phyloP scores from a whole-genome alignment of 2,329 filamentous ascomycete species.

The Tolypocladium tundrense region DNA sequence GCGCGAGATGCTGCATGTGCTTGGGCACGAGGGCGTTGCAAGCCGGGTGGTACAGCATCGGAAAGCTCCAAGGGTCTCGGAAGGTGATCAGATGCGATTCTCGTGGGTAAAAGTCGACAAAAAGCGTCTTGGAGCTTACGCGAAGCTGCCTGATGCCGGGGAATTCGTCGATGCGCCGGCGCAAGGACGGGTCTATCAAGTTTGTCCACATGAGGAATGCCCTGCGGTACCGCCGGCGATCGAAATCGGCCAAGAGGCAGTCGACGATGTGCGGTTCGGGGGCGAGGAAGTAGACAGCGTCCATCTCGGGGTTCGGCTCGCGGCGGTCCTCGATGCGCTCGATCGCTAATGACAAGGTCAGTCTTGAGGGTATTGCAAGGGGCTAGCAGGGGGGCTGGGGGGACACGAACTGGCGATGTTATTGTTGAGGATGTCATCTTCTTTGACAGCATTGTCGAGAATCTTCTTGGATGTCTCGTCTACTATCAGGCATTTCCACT shows the following conservation, averaged over 20 bases:
- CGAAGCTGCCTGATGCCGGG: constrained; percentile 62
- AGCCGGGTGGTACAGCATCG: constrained; percentile 77
- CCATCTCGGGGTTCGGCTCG: constrained; percentile 76
- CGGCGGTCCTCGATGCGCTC: constrained; percentile 85
- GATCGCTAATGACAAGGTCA: constrained; percentile 55
- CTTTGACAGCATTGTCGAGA: constrained; percentile 80
- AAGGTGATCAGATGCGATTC: constrained; percentile 91
- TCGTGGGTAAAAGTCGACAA: constrained; percentile 80
- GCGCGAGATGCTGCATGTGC: constrained; percentile 76
- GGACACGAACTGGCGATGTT: constrained; percentile 76
- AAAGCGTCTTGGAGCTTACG: constrained; percentile 69
- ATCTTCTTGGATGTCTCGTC: constrained; percentile 77
- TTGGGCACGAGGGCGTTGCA: constrained; percentile 76
- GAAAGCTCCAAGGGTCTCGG: constrained; percentile 91
- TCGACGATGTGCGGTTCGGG: constrained; percentile 84
- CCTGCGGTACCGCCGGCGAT: constrained; percentile 69
- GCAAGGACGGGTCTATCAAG: constrained; percentile 59
- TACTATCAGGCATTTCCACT: constrained; percentile 97
- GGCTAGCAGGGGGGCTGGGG: constrained; percentile 4
- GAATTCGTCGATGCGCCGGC: constrained; percentile 65
- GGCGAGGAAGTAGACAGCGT: constrained; percentile 86
- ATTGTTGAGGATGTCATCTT: constrained; percentile 94
- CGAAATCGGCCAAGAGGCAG: constrained; percentile 86
- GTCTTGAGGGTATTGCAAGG: constrained; percentile 5
- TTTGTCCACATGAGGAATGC: constrained; percentile 78